Percentiles rank a stretch among this genome's conserved stretches.
These are phyloP conservation scores for Pichia sp. DNA, from an alignment of 1,139 yeast genomes.

Conservation along the genomic window DNA sequence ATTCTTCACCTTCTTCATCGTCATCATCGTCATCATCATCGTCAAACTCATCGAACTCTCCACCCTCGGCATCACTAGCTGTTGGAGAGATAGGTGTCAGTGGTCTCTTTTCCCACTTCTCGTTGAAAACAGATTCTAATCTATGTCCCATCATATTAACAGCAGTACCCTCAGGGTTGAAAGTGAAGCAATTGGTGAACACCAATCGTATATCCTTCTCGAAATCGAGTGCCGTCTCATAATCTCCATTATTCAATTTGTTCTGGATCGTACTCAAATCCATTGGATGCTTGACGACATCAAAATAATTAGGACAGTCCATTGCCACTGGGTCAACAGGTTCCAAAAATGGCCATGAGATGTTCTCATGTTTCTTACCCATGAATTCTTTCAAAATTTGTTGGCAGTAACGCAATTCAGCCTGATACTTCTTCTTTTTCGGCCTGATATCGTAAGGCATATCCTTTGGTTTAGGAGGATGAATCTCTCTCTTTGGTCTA, in stretches of 20 bases:
- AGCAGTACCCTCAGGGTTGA: slow-evolving; percentile 94
- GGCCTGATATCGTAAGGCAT: slow-evolving; percentile 89
- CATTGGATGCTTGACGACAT: slow-evolving; percentile 88
- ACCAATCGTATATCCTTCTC: slow-evolving; percentile 77
- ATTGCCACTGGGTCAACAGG: slow-evolving; percentile 96
- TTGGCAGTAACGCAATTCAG: slow-evolving; percentile 82
- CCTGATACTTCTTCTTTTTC: slow-evolving; percentile 83
- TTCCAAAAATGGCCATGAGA: slow-evolving; percentile 82
- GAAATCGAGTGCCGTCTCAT: slow-evolving; percentile 83
- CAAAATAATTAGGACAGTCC: slow-evolving; percentile 84
- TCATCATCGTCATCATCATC: slow-evolving; percentile 29
- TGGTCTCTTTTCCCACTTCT: slow-evolving; percentile 90
- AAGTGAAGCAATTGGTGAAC: slow-evolving; percentile 80
- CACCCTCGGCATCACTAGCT: slow-evolving; percentile 37
- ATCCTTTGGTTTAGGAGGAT: slow-evolving; percentile 94
- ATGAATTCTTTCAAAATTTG: slow-evolving; percentile 74
- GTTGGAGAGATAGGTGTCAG: slow-evolving; percentile 56
- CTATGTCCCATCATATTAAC: slow-evolving; percentile 95
- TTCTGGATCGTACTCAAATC: slow-evolving; percentile 81
- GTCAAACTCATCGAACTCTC: slow-evolving; percentile 28
- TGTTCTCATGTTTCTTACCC: slow-evolving; percentile 76
- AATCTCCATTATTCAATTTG: slow-evolving; percentile 77
- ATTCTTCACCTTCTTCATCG: slow-evolving; percentile 38
- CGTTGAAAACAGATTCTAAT: slow-evolving; percentile 76
- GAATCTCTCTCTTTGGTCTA: slow-evolving; percentile 92